Evolutionary conservation across 2,329 filamentous ascomycete species (phyloP), one percentile per base, ranked within the genome.

Genomic region (Dactylellina drechsleri): DNA sequence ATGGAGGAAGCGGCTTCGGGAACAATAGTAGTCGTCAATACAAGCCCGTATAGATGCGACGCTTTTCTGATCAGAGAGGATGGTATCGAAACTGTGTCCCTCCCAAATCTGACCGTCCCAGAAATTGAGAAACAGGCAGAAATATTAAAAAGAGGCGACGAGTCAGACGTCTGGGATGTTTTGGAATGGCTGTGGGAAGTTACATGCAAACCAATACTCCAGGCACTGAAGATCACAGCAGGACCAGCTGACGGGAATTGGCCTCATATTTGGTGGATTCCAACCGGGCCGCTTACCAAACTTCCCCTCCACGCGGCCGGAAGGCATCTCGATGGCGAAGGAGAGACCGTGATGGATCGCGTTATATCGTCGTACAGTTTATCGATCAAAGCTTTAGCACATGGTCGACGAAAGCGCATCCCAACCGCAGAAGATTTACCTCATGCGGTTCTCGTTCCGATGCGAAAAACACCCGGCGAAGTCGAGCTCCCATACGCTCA

Each of bases 321-420:
- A 13, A 57, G 77, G 28, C 80, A 83, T 59, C 6, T 26, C 0
- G 23, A 65, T 5, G 49, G 58, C 1, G 77, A 71, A 8, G 43
- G 13, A 15, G 68, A 80, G 4, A 80, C 80, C 0, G 80, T 80
- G 0, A 49, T 83, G 0, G 81, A 83, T 56, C 77, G 80, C 49
- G 82, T 82, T 10, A 78, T 83, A 0, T 84, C 82, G 1, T 83
- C 82, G 0, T 84, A 83, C 59, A 79, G 65, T n/a, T 77, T 79
- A 0, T 82, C 82, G 2, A 59, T 83, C 40, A 81, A 80, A 71
- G 74, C 80, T 1, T 36, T 83, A 0, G 74, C 81, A n/a, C 60
- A 80, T 16, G 76, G 74, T 5, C 80, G 77, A 8, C 78, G 13
- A 18, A 15, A 47, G 43, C 43, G 43, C 5, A 47, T 15, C 7